phyloP scores from a whole-genome alignment of 2,329 filamentous ascomycete species.

The Helotiales sp. region DNA sequence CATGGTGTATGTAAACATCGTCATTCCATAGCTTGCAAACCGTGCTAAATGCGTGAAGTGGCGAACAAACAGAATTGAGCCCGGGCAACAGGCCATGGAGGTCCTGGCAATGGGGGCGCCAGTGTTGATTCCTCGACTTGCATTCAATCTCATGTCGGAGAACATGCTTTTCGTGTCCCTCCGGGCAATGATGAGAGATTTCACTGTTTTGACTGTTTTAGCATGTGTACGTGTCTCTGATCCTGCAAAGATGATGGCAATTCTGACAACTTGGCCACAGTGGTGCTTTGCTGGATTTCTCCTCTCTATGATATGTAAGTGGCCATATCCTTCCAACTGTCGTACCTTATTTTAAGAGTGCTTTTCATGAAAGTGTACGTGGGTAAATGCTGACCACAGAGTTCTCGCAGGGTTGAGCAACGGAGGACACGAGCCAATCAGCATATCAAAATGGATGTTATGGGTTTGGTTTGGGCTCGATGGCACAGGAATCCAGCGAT shows the following conservation, averaged over 20 bases:
- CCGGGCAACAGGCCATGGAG: slow-evolving; percentile 72
- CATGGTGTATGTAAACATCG: slow-evolving; percentile 51
- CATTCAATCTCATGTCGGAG: slow-evolving; percentile 82
- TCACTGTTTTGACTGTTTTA: slow-evolving; percentile 52
- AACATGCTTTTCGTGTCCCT: slow-evolving; percentile 84
- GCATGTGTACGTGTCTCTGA: slow-evolving; percentile 1
- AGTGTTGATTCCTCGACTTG: slow-evolving; percentile 76
- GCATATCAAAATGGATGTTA: slow-evolving; percentile 88
- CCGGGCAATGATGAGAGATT: slow-evolving; percentile 84
- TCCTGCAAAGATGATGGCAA: slow-evolving; percentile 33
- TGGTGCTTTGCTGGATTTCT: slow-evolving; percentile 89
- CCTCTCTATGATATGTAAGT: slow-evolving; percentile 70
- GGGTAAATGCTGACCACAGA: background rate
- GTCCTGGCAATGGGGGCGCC: slow-evolving; percentile 81
- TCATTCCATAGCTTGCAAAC: background rate
- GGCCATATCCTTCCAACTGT: too few species aligned
- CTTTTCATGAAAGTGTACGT: background rate
- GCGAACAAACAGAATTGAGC: slow-evolving; percentile 52
- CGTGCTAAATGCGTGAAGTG: slow-evolving; percentile 41
- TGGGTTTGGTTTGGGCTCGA: slow-evolving; percentile 93
- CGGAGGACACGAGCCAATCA: slow-evolving; percentile 64
- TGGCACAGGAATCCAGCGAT: slow-evolving; percentile 57
- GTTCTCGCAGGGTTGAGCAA: slow-evolving; percentile 61
- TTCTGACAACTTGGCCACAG: slow-evolving; percentile 34
- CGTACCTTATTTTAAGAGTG: too few species aligned